These are phyloP conservation scores for Lipomyces orientalis DNA, from an alignment of 805 yeast species.

Conservation along the genomic window DNA sequence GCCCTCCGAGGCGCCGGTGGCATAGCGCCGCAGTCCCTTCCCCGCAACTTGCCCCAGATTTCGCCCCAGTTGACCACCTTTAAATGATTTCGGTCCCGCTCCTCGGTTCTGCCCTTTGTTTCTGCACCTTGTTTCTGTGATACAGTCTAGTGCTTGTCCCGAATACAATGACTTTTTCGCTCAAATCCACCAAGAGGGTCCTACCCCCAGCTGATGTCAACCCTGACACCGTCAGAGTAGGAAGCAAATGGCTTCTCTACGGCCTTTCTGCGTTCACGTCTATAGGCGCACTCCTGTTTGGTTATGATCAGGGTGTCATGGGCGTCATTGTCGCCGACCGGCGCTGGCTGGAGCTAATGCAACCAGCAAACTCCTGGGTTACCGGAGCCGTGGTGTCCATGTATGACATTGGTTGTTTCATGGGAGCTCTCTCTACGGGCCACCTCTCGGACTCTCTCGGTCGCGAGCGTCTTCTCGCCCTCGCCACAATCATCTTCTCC, in stretches of 20 bases:
- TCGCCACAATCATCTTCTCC: constrained; percentile 11
- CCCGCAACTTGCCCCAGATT: background rate
- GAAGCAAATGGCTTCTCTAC: background rate
- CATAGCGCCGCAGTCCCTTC: background rate
- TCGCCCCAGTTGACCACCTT: background rate
- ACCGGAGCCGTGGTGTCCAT: background rate
- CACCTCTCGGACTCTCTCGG: constrained; percentile 73
- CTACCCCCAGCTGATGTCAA: background rate
- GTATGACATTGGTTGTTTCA: constrained; percentile 16
- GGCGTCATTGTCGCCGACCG: constrained; percentile 36
- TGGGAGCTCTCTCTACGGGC: constrained; percentile 51
- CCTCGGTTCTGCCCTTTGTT: no score
- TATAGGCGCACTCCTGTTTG: constrained; percentile 42
- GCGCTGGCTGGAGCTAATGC: background rate
- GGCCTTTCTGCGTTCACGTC: constrained; percentile 39
- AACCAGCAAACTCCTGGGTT: background rate
- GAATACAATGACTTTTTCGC: background rate
- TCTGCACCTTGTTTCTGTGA: no score
- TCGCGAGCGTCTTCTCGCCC: constrained; percentile 52
- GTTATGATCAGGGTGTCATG: constrained; percentile 43
- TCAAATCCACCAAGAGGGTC: background rate
- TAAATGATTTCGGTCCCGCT: no score
- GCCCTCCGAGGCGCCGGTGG: no score
- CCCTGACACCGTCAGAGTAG: background rate
- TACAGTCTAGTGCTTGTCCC: no score